Base-by-base conservation (phyloP, 441 rosid species). In the Lagerstroemia fauriei region DNA sequence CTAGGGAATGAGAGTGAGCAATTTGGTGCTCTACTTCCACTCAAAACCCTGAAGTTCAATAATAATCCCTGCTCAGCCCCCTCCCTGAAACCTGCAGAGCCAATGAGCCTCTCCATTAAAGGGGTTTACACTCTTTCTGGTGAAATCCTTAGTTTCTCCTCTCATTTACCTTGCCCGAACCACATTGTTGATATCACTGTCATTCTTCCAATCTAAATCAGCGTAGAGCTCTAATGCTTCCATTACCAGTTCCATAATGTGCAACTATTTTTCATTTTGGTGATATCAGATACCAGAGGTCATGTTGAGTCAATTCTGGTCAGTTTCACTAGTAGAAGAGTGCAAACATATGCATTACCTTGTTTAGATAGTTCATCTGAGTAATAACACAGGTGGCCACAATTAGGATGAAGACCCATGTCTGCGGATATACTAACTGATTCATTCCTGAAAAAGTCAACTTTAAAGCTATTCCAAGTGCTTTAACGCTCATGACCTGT, bases 401-500 rank as follows among this genome's bases (percentile, higher is more conserved):
- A 71, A 92, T 87, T 77, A 89, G 59, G 73, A 91, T 86, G 78
- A 92, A 92, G 68, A 86, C 87, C 95, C 93, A 91, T 57, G 95
- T 92, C 75, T 92, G 93, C 22, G 95, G 93, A 86, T 90, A 92
- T 61, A 91, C 63, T 74, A 92, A 85, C 80, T 92, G 95, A 87
- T 92, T 92, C 78, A 81, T 88, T 80, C 95, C 95, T 31, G 93
- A 89, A 85, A 92, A 92, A 34, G 95, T 91, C 76, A 92, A 86
- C 89, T 92, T 92, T 81, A 92, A 78, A 57, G 93, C 93, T 73
- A 92, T 92, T 75, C 95, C 93, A 83, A 92, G 93, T 77, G 93
- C 95, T 86, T 92, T 92, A 32, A 92, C 95, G 46, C 95, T 92
- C 95, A 92, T 92, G 73, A 92, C 95, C 93, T 92, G 89, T 76